These are phyloP conservation scores for Polygonum aviculare DNA, from an alignment of 148 eudicot genomes.

Conservation along the genomic window DNA sequence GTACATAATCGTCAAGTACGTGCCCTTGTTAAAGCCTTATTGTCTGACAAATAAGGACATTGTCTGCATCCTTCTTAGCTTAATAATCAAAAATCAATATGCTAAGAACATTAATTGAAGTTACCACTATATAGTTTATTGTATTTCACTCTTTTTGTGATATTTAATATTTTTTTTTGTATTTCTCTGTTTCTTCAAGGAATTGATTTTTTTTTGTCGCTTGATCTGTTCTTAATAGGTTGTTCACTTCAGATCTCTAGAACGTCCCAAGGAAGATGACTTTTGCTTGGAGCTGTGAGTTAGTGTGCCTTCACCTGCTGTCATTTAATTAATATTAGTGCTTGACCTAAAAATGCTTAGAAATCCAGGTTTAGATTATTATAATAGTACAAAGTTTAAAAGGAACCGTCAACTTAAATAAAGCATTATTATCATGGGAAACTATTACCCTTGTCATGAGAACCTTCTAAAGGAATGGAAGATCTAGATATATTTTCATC, in stretches of 20 bases:
- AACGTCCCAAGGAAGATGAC: conserved; percentile 90
- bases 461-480: neutral
- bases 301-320: conserved; percentile 13
- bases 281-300: conserved; percentile 84
- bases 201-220: neutral
- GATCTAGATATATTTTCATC: neutral
- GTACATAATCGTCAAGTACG: conserved; percentile 70
- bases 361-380: neutral
- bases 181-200: neutral
- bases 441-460: neutral
- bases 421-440: neutral
- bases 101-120: conserved; percentile 10
- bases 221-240: conserved; percentile 32
- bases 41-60: neutral
- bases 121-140: neutral
- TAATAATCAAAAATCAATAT: too few species aligned
- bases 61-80: too few species aligned
- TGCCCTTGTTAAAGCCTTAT: conserved; percentile 1
- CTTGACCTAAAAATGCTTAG: neutral
- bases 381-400: neutral
- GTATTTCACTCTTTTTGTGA: neutral
- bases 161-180: neutral
- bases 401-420: neutral
- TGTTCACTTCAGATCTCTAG: conserved; percentile 81
- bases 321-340: neutral